Evolutionary conservation across 164 flowering plant species (phyloP).

Genomic region (Liquidambar formosana): DNA sequence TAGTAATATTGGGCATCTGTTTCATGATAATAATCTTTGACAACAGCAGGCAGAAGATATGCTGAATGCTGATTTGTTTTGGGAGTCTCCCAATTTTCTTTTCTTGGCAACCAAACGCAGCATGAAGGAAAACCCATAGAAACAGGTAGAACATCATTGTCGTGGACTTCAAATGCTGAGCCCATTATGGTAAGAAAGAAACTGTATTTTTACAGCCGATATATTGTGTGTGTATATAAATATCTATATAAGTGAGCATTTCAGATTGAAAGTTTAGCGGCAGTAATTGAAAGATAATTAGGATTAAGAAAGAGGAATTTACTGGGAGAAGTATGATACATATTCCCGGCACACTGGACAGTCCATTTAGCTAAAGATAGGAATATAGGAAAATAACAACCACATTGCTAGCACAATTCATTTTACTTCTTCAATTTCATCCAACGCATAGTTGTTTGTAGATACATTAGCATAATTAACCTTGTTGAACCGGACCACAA

Average conservation of each 20-base stretch:
- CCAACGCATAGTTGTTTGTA: slow-evolving; percentile 94
- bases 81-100: neutral
- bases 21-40: too few relatives aligned
- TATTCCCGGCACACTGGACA: slow-evolving; percentile 3
- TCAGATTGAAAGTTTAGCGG: neutral
- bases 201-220: neutral
- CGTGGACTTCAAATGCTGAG: too few relatives aligned
- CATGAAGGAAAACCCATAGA: neutral
- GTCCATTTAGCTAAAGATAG: neutral
- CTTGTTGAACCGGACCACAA: slow-evolving; percentile 87
- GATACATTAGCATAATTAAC: slow-evolving; percentile 92
- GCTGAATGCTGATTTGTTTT: neutral
- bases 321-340: slow-evolving; percentile 25
- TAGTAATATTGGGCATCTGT: too few relatives aligned
- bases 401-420: slow-evolving; percentile 25
- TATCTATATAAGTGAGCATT: neutral
- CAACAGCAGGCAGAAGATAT: too few relatives aligned
- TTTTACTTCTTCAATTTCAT: slow-evolving; percentile 75
- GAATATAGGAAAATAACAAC: slow-evolving; percentile 5
- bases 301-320: slow-evolving; percentile 6
- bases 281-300: neutral
- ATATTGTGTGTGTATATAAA: too few relatives aligned
- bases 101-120: neutral
- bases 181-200: neutral
- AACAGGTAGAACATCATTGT: neutral